Percentiles rank a stretch among this genome's conserved stretches.
Evolutionary conservation across 306 rosid genomes (phyloP).

Genomic region (Castanea crenata): DNA sequence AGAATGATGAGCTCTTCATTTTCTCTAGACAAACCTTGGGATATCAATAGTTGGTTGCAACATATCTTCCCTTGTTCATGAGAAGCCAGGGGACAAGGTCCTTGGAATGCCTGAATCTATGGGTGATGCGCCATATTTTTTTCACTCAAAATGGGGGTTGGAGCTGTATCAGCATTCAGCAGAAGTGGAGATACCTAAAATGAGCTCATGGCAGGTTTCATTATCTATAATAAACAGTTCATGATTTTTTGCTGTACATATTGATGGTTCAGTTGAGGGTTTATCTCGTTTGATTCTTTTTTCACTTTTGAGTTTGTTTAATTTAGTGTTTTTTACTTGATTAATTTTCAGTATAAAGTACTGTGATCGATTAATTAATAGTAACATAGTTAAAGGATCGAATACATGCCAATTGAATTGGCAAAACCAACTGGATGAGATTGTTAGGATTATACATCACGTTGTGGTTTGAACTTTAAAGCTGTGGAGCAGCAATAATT

Average conservation of each 20-base stretch:
- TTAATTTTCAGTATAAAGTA: neutral
- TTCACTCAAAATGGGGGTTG: neutral
- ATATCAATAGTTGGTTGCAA: slow-evolving; percentile 1
- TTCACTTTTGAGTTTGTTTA: neutral
- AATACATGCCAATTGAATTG: neutral
- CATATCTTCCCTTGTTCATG: neutral
- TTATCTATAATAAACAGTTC: neutral
- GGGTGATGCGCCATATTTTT: neutral
- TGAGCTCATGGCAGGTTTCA: neutral
- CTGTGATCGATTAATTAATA: neutral
- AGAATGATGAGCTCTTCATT: slow-evolving; percentile 20
- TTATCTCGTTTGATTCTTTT: neutral
- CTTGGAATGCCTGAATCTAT: neutral
- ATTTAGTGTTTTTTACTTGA: neutral
- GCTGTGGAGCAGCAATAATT: too few species aligned
- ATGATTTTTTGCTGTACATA: slow-evolving; percentile 7
- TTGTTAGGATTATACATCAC: neutral
- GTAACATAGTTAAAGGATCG: neutral
- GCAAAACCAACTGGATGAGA: neutral
- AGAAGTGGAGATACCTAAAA: neutral
- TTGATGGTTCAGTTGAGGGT: neutral
- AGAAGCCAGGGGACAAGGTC: neutral
- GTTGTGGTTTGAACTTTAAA: neutral
- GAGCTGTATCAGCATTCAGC: slow-evolving; percentile 9
- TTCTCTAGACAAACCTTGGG: slow-evolving; percentile 5